These are phyloP conservation scores for Alternaria sp. DNA, from an alignment of 2,329 filamentous ascomycete species.

Conservation along the genomic window DNA sequence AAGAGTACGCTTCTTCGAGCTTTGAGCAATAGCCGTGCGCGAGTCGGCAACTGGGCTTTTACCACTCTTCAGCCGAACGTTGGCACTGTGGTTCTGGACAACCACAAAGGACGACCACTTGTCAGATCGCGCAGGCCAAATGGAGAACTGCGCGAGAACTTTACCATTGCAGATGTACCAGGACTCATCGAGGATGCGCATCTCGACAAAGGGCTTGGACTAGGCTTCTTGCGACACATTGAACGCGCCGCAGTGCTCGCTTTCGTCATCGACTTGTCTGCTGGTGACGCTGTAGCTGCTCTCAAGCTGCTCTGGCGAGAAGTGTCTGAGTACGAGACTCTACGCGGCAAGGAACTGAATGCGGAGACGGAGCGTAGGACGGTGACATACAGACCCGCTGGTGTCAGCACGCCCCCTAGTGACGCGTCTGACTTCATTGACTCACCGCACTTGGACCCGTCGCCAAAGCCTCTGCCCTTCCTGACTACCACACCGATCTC, in stretches of 20 bases:
- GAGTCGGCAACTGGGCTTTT: conserved; percentile 95
- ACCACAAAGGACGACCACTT: conserved; percentile 78
- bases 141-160: conserved; percentile 73
- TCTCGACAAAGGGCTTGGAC: conserved; percentile 87
- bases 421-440: conserved; percentile 31
- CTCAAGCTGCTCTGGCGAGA: conserved; percentile 89
- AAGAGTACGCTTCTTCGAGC: conserved; percentile 92
- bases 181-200: conserved; percentile 93
- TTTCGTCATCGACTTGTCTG: conserved; percentile 88
- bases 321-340: conserved; percentile 85
- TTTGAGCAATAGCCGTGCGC: conserved; percentile 85
- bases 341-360: conserved; percentile 76
- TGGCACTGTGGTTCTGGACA: conserved; percentile 91
- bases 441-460: conserved; percentile 33
- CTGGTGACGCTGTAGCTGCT: conserved; percentile 79
- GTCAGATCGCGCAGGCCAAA: conserved; percentile 58
- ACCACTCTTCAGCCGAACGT: conserved; percentile 96
- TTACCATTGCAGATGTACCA: conserved; percentile 95
- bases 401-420: conserved; percentile 20
- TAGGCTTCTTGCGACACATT: conserved; percentile 92
- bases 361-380: conserved; percentile 71
- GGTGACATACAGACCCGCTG: conserved; percentile 59
- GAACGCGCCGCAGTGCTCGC: conserved; percentile 92
- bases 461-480: conserved; percentile 54
- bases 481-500: conserved; percentile 75